Conservation (phyloP, 2,329 filamentous ascomycete species). For the Hawksworthiomyces lignivorus region DNA sequence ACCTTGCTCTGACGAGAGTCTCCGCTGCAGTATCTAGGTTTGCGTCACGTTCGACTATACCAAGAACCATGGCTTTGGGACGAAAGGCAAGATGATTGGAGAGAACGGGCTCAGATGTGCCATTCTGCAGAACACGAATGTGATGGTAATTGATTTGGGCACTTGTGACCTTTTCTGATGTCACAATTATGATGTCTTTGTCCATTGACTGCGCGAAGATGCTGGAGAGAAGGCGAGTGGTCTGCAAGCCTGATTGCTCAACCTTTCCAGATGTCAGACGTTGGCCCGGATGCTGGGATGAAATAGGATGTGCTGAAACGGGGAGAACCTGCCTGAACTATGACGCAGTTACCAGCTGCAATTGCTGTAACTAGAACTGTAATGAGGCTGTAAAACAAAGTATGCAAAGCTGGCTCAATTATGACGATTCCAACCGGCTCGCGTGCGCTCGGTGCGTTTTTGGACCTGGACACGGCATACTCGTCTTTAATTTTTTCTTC, state of each 20-base stretch:
- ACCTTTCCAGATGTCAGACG: no score
- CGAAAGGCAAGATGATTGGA: no score
- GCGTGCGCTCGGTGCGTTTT: constrained; percentile 18
- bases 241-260: no score
- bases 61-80: constrained; percentile 30
- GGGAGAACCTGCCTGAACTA: constrained; percentile 22
- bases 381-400: constrained; percentile 25
- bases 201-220: no score
- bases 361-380: constrained; percentile 26
- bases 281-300: no score
- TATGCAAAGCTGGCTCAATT: constrained; percentile 24
- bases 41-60: constrained; percentile 54
- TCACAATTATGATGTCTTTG: no score
- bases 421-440: constrained; percentile 22
- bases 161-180: no score
- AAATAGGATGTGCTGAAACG: no score
- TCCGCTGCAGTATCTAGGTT: constrained; percentile 45
- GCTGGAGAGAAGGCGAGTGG: no score
- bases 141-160: no score
- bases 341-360: constrained; percentile 28
- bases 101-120: constrained; percentile 11
- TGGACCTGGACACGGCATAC: constrained; percentile 21
- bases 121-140: no score
- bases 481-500: constrained; percentile 21
- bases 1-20: constrained; percentile 44